Conservation (phyloP, 768 basidiomycete genomes). For the Boletus reticuloceps region DNA sequence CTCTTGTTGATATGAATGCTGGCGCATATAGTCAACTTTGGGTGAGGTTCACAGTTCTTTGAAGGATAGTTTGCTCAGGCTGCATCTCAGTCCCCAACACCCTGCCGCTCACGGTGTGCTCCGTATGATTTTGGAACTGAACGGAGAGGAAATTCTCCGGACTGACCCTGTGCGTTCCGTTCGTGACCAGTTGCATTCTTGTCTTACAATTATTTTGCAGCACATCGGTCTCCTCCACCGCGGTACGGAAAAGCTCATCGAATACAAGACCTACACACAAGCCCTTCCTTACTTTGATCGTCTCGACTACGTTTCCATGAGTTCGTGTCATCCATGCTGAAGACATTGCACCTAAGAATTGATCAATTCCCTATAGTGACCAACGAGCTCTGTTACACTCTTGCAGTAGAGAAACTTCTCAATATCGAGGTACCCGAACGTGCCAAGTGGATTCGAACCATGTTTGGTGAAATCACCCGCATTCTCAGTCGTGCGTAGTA, state of each 20-base stretch:
- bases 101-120: constrained; percentile 99
- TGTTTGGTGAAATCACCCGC: constrained; percentile 97
- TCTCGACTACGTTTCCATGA: constrained; percentile 99
- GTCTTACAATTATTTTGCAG: constrained; percentile 34
- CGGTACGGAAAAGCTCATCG: constrained; percentile 97
- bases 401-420: constrained; percentile 96
- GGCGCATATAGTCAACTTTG: constrained; percentile 78
- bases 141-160: constrained; percentile 92
- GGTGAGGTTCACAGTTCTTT: constrained; percentile 39
- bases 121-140: constrained; percentile 94
- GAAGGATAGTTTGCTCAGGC: not conserved
- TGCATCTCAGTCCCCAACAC: constrained; percentile 67
- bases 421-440: constrained; percentile 97
- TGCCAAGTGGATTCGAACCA: constrained; percentile 95
- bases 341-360: not conserved
- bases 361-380: constrained; percentile 67
- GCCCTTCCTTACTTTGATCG: constrained; percentile 99
- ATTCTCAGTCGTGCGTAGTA: constrained; percentile 78
- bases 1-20: constrained; percentile 7
- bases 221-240: constrained; percentile 96
- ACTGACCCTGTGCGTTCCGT: constrained; percentile 66
- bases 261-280: constrained; percentile 98
- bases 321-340: constrained; percentile 44
- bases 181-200: not conserved
- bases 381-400: constrained; percentile 95